Conservation (phyloP, 1,284 basidiomycete genomes). For the Cryptococcus floricola region DNA sequence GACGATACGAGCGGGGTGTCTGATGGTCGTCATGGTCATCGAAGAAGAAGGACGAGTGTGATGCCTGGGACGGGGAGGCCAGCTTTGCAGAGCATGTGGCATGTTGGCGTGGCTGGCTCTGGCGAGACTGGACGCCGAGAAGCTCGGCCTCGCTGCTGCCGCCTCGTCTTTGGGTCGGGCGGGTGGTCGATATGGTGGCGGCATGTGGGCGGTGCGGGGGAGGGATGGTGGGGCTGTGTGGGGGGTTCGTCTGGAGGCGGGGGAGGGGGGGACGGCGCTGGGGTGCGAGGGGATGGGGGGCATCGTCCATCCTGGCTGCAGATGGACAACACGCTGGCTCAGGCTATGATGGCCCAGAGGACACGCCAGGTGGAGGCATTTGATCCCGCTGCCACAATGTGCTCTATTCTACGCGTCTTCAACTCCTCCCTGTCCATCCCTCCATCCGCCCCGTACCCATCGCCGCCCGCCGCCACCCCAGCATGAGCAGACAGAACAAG, state of each 20-base stretch:
- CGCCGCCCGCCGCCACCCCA: neutral
- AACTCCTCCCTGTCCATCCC: neutral
- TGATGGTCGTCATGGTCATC: neutral
- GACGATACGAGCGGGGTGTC: neutral
- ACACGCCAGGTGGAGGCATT: too few species aligned
- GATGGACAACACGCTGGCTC: too few species aligned
- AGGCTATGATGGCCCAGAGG: too few species aligned
- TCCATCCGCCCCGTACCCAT: neutral
- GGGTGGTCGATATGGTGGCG: conserved; percentile 11
- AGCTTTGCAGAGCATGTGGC: neutral
- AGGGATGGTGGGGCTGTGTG: neutral
- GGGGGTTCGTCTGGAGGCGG: neutral
- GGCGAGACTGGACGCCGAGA: conserved; percentile 19
- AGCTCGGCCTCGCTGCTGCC: conserved; percentile 22
- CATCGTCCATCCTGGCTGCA: neutral
- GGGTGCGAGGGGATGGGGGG: conserved; percentile 1
- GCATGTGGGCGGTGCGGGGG: conserved; percentile 10
- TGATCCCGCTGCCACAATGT: too few species aligned
- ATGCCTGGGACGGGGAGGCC: neutral
- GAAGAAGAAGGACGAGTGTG: neutral
- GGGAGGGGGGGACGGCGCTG: neutral
- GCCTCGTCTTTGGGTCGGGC: conserved; percentile 3
- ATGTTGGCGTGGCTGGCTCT: neutral
- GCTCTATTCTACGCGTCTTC: too few species aligned
- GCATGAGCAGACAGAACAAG: conserved; percentile 6